Percentiles rank a stretch among this genome's conserved stretches.
Evolutionary conservation across 768 basidiomycete genomes (phyloP).

Genomic region (Kwoniella botswanensis): DNA sequence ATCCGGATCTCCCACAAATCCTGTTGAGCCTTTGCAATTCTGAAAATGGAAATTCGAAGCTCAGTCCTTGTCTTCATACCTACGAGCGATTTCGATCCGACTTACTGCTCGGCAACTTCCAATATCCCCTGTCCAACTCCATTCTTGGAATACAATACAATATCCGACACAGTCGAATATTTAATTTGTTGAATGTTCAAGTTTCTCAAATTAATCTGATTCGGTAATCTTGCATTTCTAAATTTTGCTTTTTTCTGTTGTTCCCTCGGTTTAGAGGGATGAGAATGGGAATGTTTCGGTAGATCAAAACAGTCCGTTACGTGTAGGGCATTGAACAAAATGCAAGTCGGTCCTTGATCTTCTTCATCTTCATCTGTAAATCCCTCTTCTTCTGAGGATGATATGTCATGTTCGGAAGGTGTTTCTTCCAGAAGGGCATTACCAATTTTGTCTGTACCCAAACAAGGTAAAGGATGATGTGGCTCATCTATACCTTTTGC

Average conservation of each 20-base stretch:
- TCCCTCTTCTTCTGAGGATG: slow-evolving; percentile 17
- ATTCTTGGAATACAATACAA: slow-evolving; percentile 52
- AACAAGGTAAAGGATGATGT: slow-evolving; percentile 34
- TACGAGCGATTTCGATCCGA: background rate
- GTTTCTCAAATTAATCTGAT: slow-evolving; percentile 55
- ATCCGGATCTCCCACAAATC: slow-evolving; percentile 47
- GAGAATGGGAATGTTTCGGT: slow-evolving; percentile 17
- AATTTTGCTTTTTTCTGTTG: slow-evolving; percentile 28
- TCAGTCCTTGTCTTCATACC: no score
- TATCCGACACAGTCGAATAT: slow-evolving; percentile 58
- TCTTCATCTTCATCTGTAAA: slow-evolving; percentile 24
- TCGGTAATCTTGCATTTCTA: slow-evolving; percentile 44
- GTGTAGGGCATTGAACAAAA: slow-evolving; percentile 49
- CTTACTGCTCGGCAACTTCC: slow-evolving; percentile 51
- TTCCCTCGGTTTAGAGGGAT: background rate
- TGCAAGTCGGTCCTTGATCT: slow-evolving; percentile 37
- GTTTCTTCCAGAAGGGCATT: slow-evolving; percentile 9
- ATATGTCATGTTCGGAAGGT: slow-evolving; percentile 11
- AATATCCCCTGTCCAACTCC: slow-evolving; percentile 48
- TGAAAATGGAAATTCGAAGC: slow-evolving; percentile 6
- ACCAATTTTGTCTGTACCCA: slow-evolving; percentile 2
- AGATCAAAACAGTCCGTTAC: slow-evolving; percentile 50
- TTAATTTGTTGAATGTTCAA: slow-evolving; percentile 58
- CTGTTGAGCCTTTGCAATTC: slow-evolving; percentile 55
- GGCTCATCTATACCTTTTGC: slow-evolving; percentile 30